These are phyloP conservation scores for Kluyveromyces dobzhanskii DNA, from an alignment of 805 yeast genomes.

Conservation along the genomic window DNA sequence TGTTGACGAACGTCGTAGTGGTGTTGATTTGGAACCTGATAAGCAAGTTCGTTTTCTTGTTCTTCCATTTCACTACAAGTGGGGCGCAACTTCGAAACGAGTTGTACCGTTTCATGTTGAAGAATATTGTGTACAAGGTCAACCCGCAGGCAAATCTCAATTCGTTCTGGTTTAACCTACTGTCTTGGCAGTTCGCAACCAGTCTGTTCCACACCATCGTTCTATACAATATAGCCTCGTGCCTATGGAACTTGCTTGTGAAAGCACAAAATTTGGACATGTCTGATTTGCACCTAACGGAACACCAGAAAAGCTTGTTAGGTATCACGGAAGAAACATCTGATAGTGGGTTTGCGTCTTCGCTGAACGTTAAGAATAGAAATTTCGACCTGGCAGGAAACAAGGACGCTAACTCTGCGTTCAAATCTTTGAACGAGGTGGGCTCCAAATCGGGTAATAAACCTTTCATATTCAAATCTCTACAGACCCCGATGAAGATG, in stretches of 20 bases:
- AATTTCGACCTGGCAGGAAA: no score
- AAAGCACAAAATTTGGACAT: conserved; percentile 25
- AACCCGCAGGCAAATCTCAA: conserved; percentile 5
- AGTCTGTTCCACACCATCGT: conserved; percentile 22
- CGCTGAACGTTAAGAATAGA: no score
- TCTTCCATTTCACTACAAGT: conserved; percentile 11
- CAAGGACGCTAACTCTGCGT: not conserved
- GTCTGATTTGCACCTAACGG: conserved; percentile 26
- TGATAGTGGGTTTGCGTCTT: no score
- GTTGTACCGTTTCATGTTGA: conserved; percentile 2
- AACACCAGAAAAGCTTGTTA: conserved; percentile 28
- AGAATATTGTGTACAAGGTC: conserved; percentile 4
- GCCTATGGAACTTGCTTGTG: conserved; percentile 25
- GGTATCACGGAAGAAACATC: conserved; percentile 18
- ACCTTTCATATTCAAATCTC: conserved; percentile 24
- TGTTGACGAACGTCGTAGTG: conserved; percentile 28
- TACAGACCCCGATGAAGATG: conserved; percentile 16
- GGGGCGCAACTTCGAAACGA: conserved; percentile 11
- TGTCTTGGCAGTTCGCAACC: conserved; percentile 17
- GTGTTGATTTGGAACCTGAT: conserved; percentile 26
- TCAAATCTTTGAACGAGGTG: not conserved
- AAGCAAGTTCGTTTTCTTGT: conserved; percentile 14
- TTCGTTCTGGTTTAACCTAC: conserved; percentile 3
- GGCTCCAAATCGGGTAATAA: conserved; percentile 9
- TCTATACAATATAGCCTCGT: conserved; percentile 23